Evolutionary conservation across 208 protist genomes (phyloP).

Genomic region (Spongospora subterranea): DNA sequence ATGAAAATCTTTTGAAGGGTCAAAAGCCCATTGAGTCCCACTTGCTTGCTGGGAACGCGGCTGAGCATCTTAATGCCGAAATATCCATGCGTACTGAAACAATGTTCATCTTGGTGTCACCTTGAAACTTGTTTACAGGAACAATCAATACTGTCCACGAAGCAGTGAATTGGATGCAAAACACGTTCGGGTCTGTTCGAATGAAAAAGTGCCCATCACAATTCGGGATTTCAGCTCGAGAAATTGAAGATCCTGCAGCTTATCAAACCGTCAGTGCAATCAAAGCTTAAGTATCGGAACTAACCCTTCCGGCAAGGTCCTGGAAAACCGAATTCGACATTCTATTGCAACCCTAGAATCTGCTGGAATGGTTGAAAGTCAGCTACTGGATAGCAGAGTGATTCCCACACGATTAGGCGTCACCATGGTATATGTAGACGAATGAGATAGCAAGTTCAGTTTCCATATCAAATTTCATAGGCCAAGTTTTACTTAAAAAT

Average conservation of each 20-base stretch:
- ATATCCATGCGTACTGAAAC: background rate
- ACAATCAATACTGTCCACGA: background rate
- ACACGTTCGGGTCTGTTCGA: constrained; percentile 25
- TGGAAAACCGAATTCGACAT: background rate
- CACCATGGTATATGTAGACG: background rate
- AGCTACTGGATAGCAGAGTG: background rate
- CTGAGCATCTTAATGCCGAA: constrained; percentile 49
- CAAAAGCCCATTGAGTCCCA: constrained; percentile 20
- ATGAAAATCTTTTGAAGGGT: background rate
- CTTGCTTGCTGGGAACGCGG: background rate
- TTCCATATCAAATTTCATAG: background rate
- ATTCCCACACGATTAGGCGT: background rate
- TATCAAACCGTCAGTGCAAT: background rate
- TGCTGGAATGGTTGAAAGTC: background rate
- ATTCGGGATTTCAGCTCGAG: background rate
- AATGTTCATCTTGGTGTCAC: background rate
- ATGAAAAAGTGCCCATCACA: background rate
- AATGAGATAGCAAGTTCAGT: background rate
- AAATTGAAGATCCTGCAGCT: background rate
- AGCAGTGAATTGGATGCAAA: background rate
- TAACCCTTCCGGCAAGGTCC: background rate
- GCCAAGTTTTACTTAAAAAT: constrained; percentile 22
- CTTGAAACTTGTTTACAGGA: background rate
- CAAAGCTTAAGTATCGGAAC: background rate
- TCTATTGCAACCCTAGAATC: background rate